Base-by-base conservation (phyloP, 2,329 filamentous ascomycete genomes). In the Hymenoscyphus albidus region DNA sequence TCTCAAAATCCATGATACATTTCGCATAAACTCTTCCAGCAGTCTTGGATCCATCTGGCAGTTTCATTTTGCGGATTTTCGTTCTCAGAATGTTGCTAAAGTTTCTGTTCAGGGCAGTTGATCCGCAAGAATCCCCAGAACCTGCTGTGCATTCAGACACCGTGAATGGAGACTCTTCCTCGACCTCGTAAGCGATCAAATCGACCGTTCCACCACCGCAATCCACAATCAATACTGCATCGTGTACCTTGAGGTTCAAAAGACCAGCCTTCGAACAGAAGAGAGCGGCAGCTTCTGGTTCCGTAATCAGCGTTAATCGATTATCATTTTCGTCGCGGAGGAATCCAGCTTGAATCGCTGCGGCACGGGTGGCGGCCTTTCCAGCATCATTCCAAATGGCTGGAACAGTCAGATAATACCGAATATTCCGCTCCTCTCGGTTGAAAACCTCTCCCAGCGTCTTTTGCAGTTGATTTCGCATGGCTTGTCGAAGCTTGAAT, bases 1-100 rank as follows among this genome's bases (percentile, higher is more conserved):
- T 98, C 82, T 99, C 95, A 74, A 99, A 99, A 79, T 99, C 95
- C 94, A 98, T 98, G 79, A 99, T 98, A 78, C 94, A 98, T 81
- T 98, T 98, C 71, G 94, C 94, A 78, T 98, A 98, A 62, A 99
- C 95, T 78, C 94, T 93, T 55, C 94, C 94, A n/a, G 95, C 94
- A 2, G 93, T 98, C 80, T 94, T 96, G 71, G 94, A 97, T 58
- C 93, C 94, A 75, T 98, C 94, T 1, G 95, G 93, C 57, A 99
- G 83, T 80, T 98, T 98, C 95, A 98, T 98, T 83, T 98, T 98
- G 71, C 94, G 86, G 73, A 99, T 98, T 83, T 98, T 98, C 67
- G 94, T 96, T 62, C 95, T 90, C 60, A 98, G 82, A 71, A 99
- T 97, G 79, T 98, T 98, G 80, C 92, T 97, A 76, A 98, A 99